Conservation (phyloP, 306 rosid species). For the Corylus avellana region DNA sequence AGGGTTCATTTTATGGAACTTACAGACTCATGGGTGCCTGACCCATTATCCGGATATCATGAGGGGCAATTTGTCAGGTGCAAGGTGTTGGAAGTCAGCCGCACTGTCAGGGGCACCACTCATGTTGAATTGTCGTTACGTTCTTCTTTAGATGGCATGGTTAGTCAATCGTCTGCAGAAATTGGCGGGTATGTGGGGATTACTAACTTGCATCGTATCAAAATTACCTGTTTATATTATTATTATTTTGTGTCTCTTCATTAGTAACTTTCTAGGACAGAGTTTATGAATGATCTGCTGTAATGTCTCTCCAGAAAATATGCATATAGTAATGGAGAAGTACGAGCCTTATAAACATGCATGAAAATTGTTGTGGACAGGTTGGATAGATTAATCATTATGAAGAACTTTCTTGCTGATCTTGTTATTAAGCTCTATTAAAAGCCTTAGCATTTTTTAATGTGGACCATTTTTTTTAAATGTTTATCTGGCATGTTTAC, state of each 20-base stretch:
- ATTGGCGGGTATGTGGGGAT: conserved; percentile 30
- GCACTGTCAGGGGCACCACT: conserved; percentile 52
- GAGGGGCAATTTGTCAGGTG: conserved; percentile 89
- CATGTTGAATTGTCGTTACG: conserved; percentile 80
- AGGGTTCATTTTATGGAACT: conserved; percentile 82
- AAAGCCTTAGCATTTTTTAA: not conserved
- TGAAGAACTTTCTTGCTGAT: not conserved
- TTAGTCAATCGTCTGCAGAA: conserved; percentile 38
- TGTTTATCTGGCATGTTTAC: not conserved
- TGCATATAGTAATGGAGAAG: not conserved
- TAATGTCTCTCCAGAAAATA: not conserved
- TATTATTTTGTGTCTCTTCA: not conserved
- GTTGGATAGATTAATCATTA: not conserved
- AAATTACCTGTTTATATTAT: not conserved
- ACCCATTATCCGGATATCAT: conserved; percentile 76
- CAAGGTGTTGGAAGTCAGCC: conserved; percentile 64
- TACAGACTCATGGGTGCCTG: conserved; percentile 58
- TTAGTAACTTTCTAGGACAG: not conserved
- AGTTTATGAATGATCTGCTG: not conserved
- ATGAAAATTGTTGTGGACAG: not conserved
- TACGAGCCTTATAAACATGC: not conserved
- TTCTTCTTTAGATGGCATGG: conserved; percentile 36
- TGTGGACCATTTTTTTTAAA: too few relatives aligned
- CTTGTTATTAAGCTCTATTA: not conserved
- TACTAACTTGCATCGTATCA: conserved; percentile 6